Percentiles rank a stretch among this genome's conserved stretches.
Evolutionary conservation across 768 basidiomycete species (phyloP).

Genomic region (Amylocystis lapponica): DNA sequence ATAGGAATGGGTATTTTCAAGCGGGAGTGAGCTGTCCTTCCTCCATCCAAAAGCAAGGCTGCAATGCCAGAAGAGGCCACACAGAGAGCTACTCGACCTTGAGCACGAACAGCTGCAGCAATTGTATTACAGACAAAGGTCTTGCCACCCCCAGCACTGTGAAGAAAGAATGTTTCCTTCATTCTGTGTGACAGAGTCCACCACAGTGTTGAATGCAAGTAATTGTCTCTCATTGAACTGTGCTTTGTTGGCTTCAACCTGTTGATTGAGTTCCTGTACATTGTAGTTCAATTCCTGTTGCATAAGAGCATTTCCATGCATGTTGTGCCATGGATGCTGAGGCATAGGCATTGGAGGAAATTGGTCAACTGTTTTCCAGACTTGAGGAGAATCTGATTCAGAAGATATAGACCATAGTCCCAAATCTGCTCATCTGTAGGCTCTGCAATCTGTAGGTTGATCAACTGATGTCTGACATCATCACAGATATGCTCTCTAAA

Average conservation of each 20-base stretch:
- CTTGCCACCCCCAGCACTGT: constrained; percentile 41
- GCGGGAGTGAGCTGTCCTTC: constrained; percentile 40
- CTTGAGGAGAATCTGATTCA: constrained; percentile 25
- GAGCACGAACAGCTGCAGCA: constrained; percentile 20
- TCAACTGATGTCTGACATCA: constrained; percentile 28
- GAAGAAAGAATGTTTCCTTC: constrained; percentile 31
- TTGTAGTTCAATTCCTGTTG: constrained; percentile 29
- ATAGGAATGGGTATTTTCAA: constrained; percentile 43
- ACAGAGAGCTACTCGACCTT: constrained; percentile 35
- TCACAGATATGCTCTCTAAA: constrained; percentile 36
- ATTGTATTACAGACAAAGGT: constrained; percentile 39
- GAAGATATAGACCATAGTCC: constrained; percentile 38
- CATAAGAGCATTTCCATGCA: constrained; percentile 23
- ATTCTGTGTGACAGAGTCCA: constrained; percentile 7
- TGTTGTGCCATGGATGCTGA: constrained; percentile 21
- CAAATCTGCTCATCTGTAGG: constrained; percentile 28
- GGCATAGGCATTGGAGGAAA: constrained; percentile 28
- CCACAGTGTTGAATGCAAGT: constrained; percentile 14
- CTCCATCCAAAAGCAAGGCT: constrained; percentile 36
- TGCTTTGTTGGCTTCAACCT: background rate
- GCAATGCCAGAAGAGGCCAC: constrained; percentile 48
- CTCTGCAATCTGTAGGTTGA: constrained; percentile 3
- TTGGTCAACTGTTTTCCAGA: constrained; percentile 19
- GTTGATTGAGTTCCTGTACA: background rate
- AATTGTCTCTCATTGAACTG: constrained; percentile 15